These are phyloP conservation scores for Xylaria grammica DNA, from an alignment of 495 filamentous ascomycete genomes.

Conservation along the genomic window DNA sequence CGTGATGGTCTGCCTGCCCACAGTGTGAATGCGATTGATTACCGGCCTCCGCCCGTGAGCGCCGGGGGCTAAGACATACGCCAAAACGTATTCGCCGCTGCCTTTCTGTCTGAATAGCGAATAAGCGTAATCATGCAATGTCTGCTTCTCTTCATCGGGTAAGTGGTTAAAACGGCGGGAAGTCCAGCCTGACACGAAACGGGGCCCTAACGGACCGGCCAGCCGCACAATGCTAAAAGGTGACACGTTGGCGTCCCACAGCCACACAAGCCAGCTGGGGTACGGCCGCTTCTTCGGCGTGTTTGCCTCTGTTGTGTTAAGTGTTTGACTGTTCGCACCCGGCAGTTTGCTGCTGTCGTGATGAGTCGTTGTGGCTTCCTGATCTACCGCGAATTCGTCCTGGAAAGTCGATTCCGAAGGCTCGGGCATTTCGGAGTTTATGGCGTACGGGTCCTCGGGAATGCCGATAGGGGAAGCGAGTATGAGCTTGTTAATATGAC, in stretches of 20 bases:
- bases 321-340: conserved; percentile 34
- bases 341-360: conserved; percentile 19
- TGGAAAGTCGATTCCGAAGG: conserved; percentile 69
- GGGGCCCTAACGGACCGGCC: conserved; percentile 88
- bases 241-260: conserved; percentile 97
- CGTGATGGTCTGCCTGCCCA: conserved; percentile 68
- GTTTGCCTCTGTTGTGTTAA: conserved; percentile 27
- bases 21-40: conserved; percentile 83
- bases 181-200: conserved; percentile 94
- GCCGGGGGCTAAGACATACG: conserved; percentile 91
- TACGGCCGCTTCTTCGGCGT: conserved; percentile 59
- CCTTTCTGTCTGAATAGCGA: conserved; percentile 91
- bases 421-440: conserved; percentile 80
- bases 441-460: conserved; percentile 92
- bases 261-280: conserved; percentile 83
- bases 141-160: conserved; percentile 77
- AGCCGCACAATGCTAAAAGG: conserved; percentile 90
- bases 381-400: conserved; percentile 78
- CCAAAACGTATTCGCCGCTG: conserved; percentile 92
- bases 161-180: conserved; percentile 89
- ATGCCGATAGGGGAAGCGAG: conserved; percentile 93
- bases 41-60: conserved; percentile 89
- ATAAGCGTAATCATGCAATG: conserved; percentile 90
- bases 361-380: conserved; percentile 60
- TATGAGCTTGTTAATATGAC: conserved; percentile 92